These are phyloP conservation scores for Yarrowia keelungensis DNA, from an alignment of 805 yeast genomes.

Conservation along the genomic window DNA sequence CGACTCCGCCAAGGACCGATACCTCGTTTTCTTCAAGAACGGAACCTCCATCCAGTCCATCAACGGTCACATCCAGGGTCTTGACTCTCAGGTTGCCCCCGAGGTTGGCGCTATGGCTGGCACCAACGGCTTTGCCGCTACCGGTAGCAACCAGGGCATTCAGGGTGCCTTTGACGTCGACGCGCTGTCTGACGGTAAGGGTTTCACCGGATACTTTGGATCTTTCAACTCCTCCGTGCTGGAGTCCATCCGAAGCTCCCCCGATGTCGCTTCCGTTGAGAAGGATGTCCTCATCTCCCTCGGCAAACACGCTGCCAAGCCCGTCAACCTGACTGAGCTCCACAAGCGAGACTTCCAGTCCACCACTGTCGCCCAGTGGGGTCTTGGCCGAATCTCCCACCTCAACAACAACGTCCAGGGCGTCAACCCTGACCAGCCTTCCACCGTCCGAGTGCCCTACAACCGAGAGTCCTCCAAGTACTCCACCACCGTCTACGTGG, in stretches of 20 bases:
- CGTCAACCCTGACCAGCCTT: constrained; percentile 45
- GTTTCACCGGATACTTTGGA: constrained; percentile 35
- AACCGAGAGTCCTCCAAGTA: constrained; percentile 68
- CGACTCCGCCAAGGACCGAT: constrained; percentile 19
- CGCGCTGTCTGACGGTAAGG: constrained; percentile 25
- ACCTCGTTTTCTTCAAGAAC: constrained; percentile 34
- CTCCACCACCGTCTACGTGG: constrained; percentile 55
- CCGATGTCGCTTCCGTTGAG: constrained; percentile 58
- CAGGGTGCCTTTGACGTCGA: constrained; percentile 27
- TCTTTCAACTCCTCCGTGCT: constrained; percentile 27
- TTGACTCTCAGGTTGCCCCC: constrained; percentile 11
- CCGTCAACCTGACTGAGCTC: constrained; percentile 31
- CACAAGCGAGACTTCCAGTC: constrained; percentile 57
- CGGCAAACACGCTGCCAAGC: constrained; percentile 9
- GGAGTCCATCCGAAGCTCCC: constrained; percentile 22
- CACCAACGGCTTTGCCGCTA: constrained; percentile 22
- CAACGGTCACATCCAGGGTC: constrained; percentile 28
- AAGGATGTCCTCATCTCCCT: constrained; percentile 66
- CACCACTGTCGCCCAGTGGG: constrained; percentile 79
- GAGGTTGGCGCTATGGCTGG: constrained; percentile 25
- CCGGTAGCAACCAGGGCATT: constrained; percentile 20
- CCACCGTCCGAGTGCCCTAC: constrained; percentile 58
- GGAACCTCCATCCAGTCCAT: constrained; percentile 28
- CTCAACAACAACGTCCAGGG: constrained; percentile 55
- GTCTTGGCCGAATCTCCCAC: constrained; percentile 88